phyloP scores from a whole-genome alignment of 2,329 filamentous ascomycete species.

The Cercospora janseana region DNA sequence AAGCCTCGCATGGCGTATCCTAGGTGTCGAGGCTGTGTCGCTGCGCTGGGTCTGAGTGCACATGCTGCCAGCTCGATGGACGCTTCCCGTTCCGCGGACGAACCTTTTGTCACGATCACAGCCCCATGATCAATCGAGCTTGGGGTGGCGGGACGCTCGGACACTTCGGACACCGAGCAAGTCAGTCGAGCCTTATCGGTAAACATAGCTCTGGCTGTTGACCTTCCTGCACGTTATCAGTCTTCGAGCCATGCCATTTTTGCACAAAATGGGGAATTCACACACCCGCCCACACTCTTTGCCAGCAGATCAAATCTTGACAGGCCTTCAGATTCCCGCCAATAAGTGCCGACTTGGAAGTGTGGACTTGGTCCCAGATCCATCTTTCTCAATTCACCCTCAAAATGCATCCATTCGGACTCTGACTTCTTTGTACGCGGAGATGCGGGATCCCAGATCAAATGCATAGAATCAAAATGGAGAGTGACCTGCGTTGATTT shows the following conservation, averaged over 20 bases:
- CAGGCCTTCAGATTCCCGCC: slow-evolving; percentile 14
- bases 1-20: too few relatives aligned
- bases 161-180: too few relatives aligned
- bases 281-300: slow-evolving; percentile 15
- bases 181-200: not conserved
- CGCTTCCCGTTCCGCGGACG: too few relatives aligned
- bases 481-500: slow-evolving; percentile 13
- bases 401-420: slow-evolving; percentile 16
- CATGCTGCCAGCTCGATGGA: too few relatives aligned
- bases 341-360: slow-evolving; percentile 15
- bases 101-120: too few relatives aligned
- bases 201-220: slow-evolving; percentile 9
- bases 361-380: slow-evolving; percentile 10
- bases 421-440: slow-evolving; percentile 6
- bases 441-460: slow-evolving; percentile 16
- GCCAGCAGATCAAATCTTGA: slow-evolving; percentile 17
- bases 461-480: slow-evolving; percentile 19
- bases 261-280: not conserved
- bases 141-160: too few relatives aligned
- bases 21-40: too few relatives aligned
- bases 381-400: slow-evolving; percentile 5
- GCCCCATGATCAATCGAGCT: too few relatives aligned
- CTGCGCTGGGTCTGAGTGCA: too few relatives aligned
- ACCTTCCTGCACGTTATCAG: not conserved
- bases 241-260: not conserved